A percentile compares a stretch with the other conserved stretches of the same genome.
Conservation (phyloP, 192 early-diverging fungal genomes). For the Thamnidium elegans region DNA sequence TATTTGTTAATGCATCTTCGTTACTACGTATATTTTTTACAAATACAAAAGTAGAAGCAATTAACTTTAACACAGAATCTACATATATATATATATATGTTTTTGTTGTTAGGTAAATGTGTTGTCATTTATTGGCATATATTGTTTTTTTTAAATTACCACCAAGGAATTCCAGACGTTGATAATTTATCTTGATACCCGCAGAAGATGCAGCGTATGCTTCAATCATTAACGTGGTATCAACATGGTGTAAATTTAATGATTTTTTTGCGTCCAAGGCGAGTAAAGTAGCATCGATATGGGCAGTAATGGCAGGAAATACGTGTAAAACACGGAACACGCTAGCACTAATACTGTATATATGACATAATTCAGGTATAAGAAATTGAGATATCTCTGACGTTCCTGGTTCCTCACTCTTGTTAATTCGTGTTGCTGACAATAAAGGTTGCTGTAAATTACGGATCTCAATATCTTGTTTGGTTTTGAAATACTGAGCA, state of each 20-base stretch:
- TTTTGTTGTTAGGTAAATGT: too few relatives aligned
- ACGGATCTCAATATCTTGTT: conserved; percentile 11
- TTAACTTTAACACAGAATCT: conserved; percentile 80
- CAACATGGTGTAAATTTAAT: conserved; percentile 33
- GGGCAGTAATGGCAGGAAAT: conserved; percentile 57
- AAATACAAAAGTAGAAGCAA: conserved; percentile 69
- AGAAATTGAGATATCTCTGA: conserved; percentile 25
- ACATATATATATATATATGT: neutral
- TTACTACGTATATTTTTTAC: conserved; percentile 68
- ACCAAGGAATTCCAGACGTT: conserved; percentile 85
- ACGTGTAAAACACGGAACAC: conserved; percentile 43
- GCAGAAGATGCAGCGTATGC: conserved; percentile 77
- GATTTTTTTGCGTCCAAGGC: conserved; percentile 40
- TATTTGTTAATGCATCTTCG: conserved; percentile 74
- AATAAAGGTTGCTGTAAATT: conserved; percentile 35
- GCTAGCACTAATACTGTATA: conserved; percentile 34
- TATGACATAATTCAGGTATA: conserved; percentile 39
- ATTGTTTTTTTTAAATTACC: conserved; percentile 32
- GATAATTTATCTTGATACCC: conserved; percentile 68
- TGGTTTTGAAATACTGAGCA: too few relatives aligned
- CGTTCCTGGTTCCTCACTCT: conserved; percentile 23
- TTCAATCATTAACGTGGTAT: conserved; percentile 47
- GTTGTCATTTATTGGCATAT: too few relatives aligned
- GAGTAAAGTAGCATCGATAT: conserved; percentile 56
- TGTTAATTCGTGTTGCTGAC: conserved; percentile 32